phyloP scores from a whole-genome alignment of 192 early-diverging fungal genomes.

The Coemansia sp. region DNA sequence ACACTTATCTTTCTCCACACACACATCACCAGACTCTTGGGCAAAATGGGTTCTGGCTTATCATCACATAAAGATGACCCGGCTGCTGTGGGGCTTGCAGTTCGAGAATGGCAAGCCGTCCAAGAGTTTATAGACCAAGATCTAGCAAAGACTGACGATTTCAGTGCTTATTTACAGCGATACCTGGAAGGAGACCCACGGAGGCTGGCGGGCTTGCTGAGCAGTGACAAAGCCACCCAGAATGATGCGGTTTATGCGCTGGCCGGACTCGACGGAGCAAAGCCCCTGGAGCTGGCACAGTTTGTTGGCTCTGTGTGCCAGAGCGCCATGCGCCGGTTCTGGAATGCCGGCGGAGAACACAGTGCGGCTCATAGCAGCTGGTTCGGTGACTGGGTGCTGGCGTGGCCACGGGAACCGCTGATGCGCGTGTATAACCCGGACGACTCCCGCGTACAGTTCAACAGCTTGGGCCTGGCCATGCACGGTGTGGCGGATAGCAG shows the following conservation, averaged over 20 bases:
- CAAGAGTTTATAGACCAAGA: too few relatives aligned
- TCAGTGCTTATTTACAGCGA: too few relatives aligned
- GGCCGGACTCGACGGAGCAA: background rate
- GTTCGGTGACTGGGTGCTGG: conserved; percentile 10
- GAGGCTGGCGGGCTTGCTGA: conserved; percentile 1
- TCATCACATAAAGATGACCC: too few relatives aligned
- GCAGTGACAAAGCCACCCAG: conserved; percentile 6
- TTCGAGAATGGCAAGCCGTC: too few relatives aligned
- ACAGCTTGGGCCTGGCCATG: conserved; percentile 6
- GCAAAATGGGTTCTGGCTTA: too few relatives aligned
- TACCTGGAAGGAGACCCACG: too few relatives aligned
- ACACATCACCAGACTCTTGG: too few relatives aligned
- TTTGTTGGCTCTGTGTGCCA: conserved; percentile 8
- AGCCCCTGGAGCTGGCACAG: background rate
- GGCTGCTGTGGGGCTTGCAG: too few relatives aligned
- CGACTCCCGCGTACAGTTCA: background rate
- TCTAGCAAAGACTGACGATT: too few relatives aligned
- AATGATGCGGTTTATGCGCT: conserved; percentile 1
- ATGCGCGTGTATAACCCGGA: background rate
- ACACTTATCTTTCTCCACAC: too few relatives aligned
- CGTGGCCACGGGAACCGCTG: background rate
- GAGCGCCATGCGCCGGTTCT: conserved; percentile 5
- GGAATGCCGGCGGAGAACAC: background rate
- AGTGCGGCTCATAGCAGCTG: background rate
- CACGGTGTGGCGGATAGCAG: background rate